A percentile compares a stretch with the other conserved stretches of the same genome.
phyloP scores from a whole-genome alignment of 495 filamentous ascomycete genomes.

The Neurospora sp. region DNA sequence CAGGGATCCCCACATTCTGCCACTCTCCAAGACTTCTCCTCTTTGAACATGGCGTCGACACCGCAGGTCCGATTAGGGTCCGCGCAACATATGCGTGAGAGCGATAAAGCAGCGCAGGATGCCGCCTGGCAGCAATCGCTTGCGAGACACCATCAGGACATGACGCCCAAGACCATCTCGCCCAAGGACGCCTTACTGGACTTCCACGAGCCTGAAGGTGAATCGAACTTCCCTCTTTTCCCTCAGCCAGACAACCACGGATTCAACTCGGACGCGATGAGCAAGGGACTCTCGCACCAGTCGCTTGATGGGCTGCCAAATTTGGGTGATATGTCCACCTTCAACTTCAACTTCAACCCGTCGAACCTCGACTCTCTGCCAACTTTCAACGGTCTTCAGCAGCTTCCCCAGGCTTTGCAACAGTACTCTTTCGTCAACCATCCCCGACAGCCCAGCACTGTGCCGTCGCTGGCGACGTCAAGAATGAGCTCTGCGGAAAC shows the following conservation, averaged over 20 bases:
- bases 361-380: conserved; percentile 30
- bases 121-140: conserved; percentile 45
- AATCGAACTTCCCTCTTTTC: conserved; percentile 60
- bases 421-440: conserved; percentile 48
- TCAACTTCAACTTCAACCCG: conserved; percentile 12
- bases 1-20: conserved; percentile 59
- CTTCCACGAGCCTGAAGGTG: conserved; percentile 63
- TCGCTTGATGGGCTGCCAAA: conserved; percentile 34
- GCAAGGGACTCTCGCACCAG: conserved; percentile 23
- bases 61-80: conserved; percentile 41
- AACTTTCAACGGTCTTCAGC: background rate
- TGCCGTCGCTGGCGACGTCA: conserved; percentile 30
- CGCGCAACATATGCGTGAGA: conserved; percentile 48
- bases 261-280: conserved; percentile 22
- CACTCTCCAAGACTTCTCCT: conserved; percentile 33
- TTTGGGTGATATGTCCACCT: conserved; percentile 23
- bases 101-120: conserved; percentile 50
- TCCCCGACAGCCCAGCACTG: conserved; percentile 36
- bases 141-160: conserved; percentile 30
- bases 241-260: conserved; percentile 32
- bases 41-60: conserved; percentile 16
- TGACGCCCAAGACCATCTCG: conserved; percentile 80
- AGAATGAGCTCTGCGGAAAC: conserved; percentile 33
- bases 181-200: conserved; percentile 89
- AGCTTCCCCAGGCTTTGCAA: conserved; percentile 19